These are phyloP conservation scores for Sporobolomyces pararoseus DNA, from an alignment of 768 basidiomycete species.

Conservation along the genomic window DNA sequence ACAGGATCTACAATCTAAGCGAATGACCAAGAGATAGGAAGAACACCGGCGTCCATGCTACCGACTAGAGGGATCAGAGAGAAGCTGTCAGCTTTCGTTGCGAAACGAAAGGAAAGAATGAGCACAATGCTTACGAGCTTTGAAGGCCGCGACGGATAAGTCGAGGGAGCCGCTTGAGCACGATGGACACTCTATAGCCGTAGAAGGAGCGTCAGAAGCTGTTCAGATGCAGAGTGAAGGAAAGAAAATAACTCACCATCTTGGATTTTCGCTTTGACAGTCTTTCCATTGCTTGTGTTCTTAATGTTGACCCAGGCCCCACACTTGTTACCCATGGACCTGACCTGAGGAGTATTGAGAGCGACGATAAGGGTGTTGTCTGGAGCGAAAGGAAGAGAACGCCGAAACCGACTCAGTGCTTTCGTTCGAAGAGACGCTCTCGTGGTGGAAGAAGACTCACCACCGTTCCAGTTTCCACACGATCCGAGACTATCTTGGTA, in stretches of 20 bases:
- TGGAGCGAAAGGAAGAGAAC: not conserved
- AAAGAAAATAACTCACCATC: constrained; percentile 6
- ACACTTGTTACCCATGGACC: constrained; percentile 1
- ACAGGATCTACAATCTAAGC: not conserved
- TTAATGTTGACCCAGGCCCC: constrained; percentile 11
- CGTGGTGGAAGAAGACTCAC: not conserved
- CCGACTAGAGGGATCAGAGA: constrained; percentile 50
- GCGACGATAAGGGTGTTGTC: constrained; percentile 23
- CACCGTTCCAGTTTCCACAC: constrained; percentile 14
- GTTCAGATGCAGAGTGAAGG: too few relatives aligned
- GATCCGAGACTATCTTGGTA: constrained; percentile 55
- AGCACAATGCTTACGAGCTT: constrained; percentile 46
- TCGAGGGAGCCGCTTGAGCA: constrained; percentile 58
- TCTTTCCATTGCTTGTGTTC: constrained; percentile 51
- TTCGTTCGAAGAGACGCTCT: not conserved
- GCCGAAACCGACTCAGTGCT: not conserved
- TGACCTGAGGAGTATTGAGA: not conserved
- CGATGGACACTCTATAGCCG: too few relatives aligned
- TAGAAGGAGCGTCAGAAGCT: too few relatives aligned
- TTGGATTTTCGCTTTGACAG: constrained; percentile 54
- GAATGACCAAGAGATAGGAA: constrained; percentile 53
- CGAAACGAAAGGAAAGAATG: constrained; percentile 43
- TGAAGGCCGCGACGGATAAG: constrained; percentile 60
- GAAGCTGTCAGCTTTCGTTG: not conserved
- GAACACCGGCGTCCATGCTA: constrained; percentile 54